Conservation (phyloP, 2,329 filamentous ascomycete genomes). For the Falciphora oryzae region DNA sequence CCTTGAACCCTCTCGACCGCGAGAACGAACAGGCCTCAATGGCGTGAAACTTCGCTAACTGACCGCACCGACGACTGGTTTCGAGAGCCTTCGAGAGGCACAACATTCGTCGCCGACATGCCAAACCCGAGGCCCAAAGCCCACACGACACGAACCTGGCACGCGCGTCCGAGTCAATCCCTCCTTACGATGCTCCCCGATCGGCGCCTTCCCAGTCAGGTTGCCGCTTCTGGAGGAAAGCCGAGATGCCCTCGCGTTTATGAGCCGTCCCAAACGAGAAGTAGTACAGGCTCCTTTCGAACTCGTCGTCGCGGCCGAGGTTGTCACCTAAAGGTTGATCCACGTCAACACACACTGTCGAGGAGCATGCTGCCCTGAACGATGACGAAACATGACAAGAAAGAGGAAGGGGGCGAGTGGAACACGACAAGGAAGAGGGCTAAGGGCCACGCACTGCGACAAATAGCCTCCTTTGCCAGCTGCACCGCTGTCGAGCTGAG, state of each 20-base stretch:
- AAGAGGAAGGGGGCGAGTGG: not conserved
- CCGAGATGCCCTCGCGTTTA: slow-evolving; percentile 34
- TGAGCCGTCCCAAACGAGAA: slow-evolving; percentile 31
- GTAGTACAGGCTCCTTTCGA: slow-evolving; percentile 25
- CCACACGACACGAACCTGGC: not conserved
- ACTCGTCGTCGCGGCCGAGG: slow-evolving; percentile 9
- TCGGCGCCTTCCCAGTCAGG: slow-evolving; percentile 13
- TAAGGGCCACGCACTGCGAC: slow-evolving; percentile 2
- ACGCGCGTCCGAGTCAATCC: not conserved
- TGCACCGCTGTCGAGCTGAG: slow-evolving; percentile 26
- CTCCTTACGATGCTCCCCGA: not conserved
- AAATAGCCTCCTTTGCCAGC: slow-evolving; percentile 37
- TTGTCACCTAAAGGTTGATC: slow-evolving; percentile 16
- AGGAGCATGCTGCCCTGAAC: not conserved
- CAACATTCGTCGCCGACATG: not conserved
- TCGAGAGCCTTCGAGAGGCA: not conserved
- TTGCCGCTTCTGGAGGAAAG: slow-evolving; percentile 34
- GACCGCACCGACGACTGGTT: not conserved
- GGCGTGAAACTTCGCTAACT: not conserved
- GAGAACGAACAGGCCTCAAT: too few species aligned
- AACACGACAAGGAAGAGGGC: not conserved
- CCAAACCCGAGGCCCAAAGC: not conserved
- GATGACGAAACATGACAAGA: not conserved
- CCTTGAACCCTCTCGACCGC: too few species aligned
- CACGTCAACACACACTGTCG: not conserved